Base-by-base conservation (phyloP, 352 stramenopile species). In the Phytophthora meadii region DNA sequence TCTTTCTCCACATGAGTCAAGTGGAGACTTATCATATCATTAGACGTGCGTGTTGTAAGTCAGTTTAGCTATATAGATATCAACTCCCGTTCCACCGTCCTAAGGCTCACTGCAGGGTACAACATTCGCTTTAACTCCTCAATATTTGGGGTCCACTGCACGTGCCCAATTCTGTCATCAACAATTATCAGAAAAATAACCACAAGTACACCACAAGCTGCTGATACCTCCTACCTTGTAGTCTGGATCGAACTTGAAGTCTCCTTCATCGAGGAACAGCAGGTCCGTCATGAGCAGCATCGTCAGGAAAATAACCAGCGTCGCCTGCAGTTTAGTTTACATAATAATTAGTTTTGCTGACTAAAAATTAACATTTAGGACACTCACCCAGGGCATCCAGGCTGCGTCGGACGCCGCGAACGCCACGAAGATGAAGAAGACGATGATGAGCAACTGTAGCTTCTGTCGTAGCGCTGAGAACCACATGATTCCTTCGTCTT, bases 211-310 rank as follows among this genome's bases (percentile, higher is more conserved):
- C 17, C 36, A 42, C 12, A 17, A 42, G 7, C 15, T 19, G 2
- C 15, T 42, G 15, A 10, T 42, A 10, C 57, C 47, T 49, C 57
- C 47, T 49, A 94, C 85, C 80, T 94, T 94, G 77, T 94, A 94
- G 72, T 94, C 82, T 6, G 86, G 83, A 41, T 94, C 88, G 73
- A 84, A 94, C 56, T 91, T 83, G 67, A 94, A 94, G 66, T 94
- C 79, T 53, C 69, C 69, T 42, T 70, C 56, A 42, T 92, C 82
- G 25, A 94, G 76, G 70, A 94, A 94, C 28, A 92, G 58, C 46
- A 94, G 52, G 50, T 94, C 86, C 40, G 75, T 76, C 53, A 94
- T 54, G 49, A 94, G 71, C 50, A 92, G 72, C 76, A 92, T 85
- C 44, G 63, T 65, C 39, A 92, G 64, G 75, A 92, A 94, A 22